A percentile compares a stretch with the other conserved stretches of the same genome.
phyloP scores from a whole-genome alignment of 768 basidiomycete species.

The Suillus spraguei region DNA sequence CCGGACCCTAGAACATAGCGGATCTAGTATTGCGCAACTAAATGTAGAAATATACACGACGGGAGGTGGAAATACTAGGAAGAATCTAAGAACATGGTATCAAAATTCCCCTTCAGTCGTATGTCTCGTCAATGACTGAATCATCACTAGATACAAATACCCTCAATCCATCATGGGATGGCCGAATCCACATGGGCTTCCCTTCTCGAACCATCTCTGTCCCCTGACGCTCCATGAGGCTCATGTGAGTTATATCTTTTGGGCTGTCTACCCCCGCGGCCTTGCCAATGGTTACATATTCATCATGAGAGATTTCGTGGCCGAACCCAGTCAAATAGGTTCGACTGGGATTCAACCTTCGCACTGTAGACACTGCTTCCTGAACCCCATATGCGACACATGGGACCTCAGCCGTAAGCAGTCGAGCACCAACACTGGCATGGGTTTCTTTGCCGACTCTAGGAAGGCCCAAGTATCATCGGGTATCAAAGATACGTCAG shows the following conservation, averaged over 20 bases:
- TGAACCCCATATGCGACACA: slow-evolving; percentile 82
- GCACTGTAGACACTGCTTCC: slow-evolving; percentile 57
- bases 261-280: slow-evolving; percentile 41
- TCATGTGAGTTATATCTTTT: slow-evolving; percentile 27
- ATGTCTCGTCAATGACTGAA: slow-evolving; percentile 54
- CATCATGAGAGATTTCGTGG: slow-evolving; percentile 79
- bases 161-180: slow-evolving; percentile 75
- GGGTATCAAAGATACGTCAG: slow-evolving; percentile 83
- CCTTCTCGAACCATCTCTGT: slow-evolving; percentile 52
- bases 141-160: slow-evolving; percentile 48
- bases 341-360: slow-evolving; percentile 56
- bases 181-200: slow-evolving; percentile 59
- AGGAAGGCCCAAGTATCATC: slow-evolving; percentile 66
- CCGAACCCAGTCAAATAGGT: slow-evolving; percentile 79
- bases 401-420: slow-evolving; percentile 68
- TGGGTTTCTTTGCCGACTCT: slow-evolving; percentile 23
- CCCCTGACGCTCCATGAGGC: slow-evolving; percentile 41
- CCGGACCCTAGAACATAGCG: not conserved
- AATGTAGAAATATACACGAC: not conserved
- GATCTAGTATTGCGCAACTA: not conserved
- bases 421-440: slow-evolving; percentile 72
- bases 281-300: slow-evolving; percentile 68
- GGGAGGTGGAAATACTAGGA: not conserved
- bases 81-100: not conserved
- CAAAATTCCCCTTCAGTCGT: slow-evolving; percentile 28